Base-by-base conservation (phyloP, 2,329 filamentous ascomycete genomes). In the Aspergillus quadrilineatus region DNA sequence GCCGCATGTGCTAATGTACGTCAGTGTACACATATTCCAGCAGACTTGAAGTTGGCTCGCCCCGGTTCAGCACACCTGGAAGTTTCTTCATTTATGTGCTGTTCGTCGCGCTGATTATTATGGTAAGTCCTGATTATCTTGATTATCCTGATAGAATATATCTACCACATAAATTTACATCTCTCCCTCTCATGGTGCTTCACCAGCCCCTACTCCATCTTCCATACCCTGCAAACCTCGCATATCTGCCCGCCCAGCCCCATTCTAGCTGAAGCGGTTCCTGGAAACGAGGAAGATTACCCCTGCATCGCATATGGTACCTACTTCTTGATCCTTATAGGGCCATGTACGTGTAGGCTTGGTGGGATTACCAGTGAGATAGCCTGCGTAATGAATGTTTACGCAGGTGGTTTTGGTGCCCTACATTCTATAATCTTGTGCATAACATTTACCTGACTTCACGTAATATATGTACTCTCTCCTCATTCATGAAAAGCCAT, bases 271-370 rank as follows among this genome's bases (percentile, higher is more conserved):
- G 87, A 87, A 82, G 75, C 87, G 88, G 87, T 90, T 90, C 88
- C 88, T 90, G 87, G 79, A 89, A 86, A 77, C 80, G 88, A 90
- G 88, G 88, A 82, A 90, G 87, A 90, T 84, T 79, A 84, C 85
- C 87, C 86, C 83, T 85, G 80, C 82, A 82, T 80, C 80, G 81
- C 76, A 66, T 74, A 66, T 76, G 77, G 78, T 76, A 59, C 79
- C 82, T 81, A 81, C 86, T 89, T 86, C 68, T 81, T 77, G 75
- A 78, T 78, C 72, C 68, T 68, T 76, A 58, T 72, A 78, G 82
- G 84, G 79, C 79, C 82, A 80, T 78, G 76, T 80, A 84, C 80
- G 82, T 86, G 83, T 81, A 79, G 86, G 86, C 78, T 87, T 86
- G 87, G 87, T 90, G 88, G 87, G 85, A 88, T 83, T 79, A 79